Percentiles rank a stretch among this genome's conserved stretches.
Evolutionary conservation across 2,329 filamentous ascomycete genomes (phyloP).

Genomic region (Aspergillus ruber): DNA sequence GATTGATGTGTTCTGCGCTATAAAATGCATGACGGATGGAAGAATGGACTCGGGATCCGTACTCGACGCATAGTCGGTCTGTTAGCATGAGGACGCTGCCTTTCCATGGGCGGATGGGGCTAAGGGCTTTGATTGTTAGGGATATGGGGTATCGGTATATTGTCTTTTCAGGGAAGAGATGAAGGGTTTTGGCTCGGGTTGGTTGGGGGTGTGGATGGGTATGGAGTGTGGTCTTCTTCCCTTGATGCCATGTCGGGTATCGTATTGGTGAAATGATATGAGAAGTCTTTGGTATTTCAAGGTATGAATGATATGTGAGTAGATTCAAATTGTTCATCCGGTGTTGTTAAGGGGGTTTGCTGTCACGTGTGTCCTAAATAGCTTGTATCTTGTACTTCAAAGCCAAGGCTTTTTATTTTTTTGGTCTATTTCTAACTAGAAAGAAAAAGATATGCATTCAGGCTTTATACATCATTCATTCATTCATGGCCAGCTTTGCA

Average conservation of each 20-base stretch:
- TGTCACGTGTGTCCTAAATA: no score
- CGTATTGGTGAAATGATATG: no score
- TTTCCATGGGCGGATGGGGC: slow-evolving; percentile 13
- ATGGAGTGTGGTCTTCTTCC: no score
- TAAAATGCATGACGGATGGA: slow-evolving; percentile 28
- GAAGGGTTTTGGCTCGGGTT: neutral
- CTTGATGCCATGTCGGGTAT: no score
- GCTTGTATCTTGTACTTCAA: no score
- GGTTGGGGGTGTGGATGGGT: neutral
- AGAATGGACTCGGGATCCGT: slow-evolving; percentile 18
- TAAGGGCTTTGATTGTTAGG: slow-evolving; percentile 15
- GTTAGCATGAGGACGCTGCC: slow-evolving; percentile 26
- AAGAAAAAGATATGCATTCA: neutral
- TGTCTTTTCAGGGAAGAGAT: slow-evolving; percentile 9
- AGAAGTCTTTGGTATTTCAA: no score
- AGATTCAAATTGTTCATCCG: no score
- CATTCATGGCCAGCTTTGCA: slow-evolving; percentile 17
- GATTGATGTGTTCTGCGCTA: slow-evolving; percentile 32
- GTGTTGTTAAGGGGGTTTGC: no score
- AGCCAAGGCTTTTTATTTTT: no score
- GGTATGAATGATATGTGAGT: no score
- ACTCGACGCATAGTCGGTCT: slow-evolving; percentile 27
- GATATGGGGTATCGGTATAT: slow-evolving; percentile 15
- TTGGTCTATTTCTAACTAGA: neutral
- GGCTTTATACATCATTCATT: slow-evolving; percentile 23